Evolutionary conservation across 179 eudicot species (phyloP), one percentile per base, ranked within the genome.

Genomic region (Carnegiea gigantea): DNA sequence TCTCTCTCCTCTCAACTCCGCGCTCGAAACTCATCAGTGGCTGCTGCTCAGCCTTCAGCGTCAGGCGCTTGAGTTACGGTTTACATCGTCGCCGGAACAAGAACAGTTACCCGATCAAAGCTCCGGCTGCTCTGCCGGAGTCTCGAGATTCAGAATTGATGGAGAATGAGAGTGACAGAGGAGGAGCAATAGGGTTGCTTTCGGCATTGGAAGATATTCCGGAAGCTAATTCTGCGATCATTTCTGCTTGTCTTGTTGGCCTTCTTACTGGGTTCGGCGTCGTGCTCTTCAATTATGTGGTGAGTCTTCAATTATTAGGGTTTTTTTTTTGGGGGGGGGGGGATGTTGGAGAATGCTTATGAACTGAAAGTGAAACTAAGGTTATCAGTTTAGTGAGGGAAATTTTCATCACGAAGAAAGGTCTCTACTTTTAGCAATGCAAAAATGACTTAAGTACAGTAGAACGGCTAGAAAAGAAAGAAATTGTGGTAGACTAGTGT

Each of bases 231-330:
- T 80, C 88, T 20, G 92, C 93, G 2, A 86, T 95, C 8, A 40
- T 94, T 21, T 89, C 95, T 12, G 95, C 98, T 67, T 94, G 95
- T 75, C 65, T 94, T 28, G 88, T 94, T 62, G 98, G 99, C 21
- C 91, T 95, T 60, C 90, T 95, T 62, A 94, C 98, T 73, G 98
- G 99, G 17, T 73, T 90, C 67, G 33, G 87, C 40, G 97, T 94
- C 53, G 98, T 95, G n/a, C 71, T 95, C 71, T 95, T 94, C 91
- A 95, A 94, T 72, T 84, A 83, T 80, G 80, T 82, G 80, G 98
- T 95, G 81, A 53, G 83, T 71, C 62, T 24, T 70, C 11, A 17
- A 51, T 51, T 13, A 17, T 40, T 40, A 40, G 44, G 44, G 44
- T 40, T 40, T 40, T 40, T 40, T 40, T 40, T 40, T 2, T 2